Percentiles rank a stretch among this genome's conserved stretches.
phyloP scores from a whole-genome alignment of 768 basidiomycete genomes.

The Auriscalpium orientale region DNA sequence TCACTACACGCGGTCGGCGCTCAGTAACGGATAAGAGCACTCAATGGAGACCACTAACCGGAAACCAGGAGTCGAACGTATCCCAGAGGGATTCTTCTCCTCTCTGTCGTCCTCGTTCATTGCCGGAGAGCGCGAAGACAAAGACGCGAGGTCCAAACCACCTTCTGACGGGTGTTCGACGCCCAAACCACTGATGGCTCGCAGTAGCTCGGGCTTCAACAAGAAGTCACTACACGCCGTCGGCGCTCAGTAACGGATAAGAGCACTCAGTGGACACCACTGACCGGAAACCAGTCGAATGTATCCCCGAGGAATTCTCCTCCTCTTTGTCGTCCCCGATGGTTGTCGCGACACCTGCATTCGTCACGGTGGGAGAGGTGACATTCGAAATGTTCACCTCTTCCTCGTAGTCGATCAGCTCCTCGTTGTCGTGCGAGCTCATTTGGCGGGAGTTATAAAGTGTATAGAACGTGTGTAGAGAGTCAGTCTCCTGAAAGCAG shows the following conservation, averaged over 20 bases:
- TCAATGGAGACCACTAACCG: constrained; percentile 41
- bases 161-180: constrained; percentile 99
- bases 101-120: no score
- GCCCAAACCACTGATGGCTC: constrained; percentile 98
- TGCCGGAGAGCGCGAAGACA: neutral
- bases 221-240: constrained; percentile 78
- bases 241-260: constrained; percentile 11
- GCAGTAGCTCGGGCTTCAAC: constrained; percentile 91
- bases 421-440: constrained; percentile 83
- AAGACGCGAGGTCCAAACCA: constrained; percentile 25
- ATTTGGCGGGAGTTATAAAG: constrained; percentile 33
- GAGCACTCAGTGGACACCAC: neutral
- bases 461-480: no score
- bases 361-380: constrained; percentile 35
- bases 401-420: constrained; percentile 92
- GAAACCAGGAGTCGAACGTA: constrained; percentile 98
- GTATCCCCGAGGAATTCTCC: constrained; percentile 98
- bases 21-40: constrained; percentile 6
- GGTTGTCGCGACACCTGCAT: constrained; percentile 44
- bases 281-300: constrained; percentile 98
- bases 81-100: constrained; percentile 98
- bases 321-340: constrained; percentile 70
- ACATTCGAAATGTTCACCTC: constrained; percentile 70
- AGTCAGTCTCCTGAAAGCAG: no score
- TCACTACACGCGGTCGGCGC: constrained; percentile 49